Conservation (phyloP, 2,329 filamentous ascomycete genomes). For the Stemphylium lycopersici region DNA sequence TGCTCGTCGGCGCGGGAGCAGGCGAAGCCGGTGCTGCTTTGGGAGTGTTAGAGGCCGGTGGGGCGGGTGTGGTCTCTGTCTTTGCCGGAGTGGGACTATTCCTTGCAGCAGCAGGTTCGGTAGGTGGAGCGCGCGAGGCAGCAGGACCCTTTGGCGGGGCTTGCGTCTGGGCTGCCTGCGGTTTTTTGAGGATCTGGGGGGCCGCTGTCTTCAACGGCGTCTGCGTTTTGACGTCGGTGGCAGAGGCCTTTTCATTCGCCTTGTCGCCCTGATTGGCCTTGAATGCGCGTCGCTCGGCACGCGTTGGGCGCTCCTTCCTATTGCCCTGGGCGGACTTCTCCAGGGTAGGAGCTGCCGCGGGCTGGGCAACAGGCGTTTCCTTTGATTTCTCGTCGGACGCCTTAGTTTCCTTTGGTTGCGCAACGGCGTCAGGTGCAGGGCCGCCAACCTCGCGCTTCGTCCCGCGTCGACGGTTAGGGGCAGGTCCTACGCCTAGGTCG, state of each 20-base stretch:
- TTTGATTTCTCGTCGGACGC: conserved; percentile 39
- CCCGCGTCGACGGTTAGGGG: conserved; percentile 52
- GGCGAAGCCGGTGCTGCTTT: conserved; percentile 23
- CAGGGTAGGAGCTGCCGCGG: conserved; percentile 16
- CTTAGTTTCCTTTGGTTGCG: conserved; percentile 35
- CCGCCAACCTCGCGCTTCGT: conserved; percentile 45
- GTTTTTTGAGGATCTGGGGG: conserved; percentile 50
- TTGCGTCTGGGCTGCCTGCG: conserved; percentile 32
- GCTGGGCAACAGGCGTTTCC: conserved; percentile 25
- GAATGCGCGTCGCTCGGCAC: conserved; percentile 47
- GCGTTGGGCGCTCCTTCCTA: conserved; percentile 49
- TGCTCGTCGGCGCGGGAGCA: conserved; percentile 44
- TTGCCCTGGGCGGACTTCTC: conserved; percentile 39
- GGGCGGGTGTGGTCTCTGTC: conserved; percentile 19
- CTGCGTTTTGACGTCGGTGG: conserved; percentile 34
- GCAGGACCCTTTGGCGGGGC: conserved; percentile 40
- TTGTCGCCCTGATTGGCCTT: conserved; percentile 47
- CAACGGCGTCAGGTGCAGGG: conserved; percentile 24
- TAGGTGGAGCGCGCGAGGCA: conserved; percentile 35
- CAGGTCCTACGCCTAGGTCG: conserved; percentile 61
- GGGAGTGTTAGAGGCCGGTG: conserved; percentile 2
- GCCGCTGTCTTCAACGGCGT: conserved; percentile 35
- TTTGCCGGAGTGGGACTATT: conserved; percentile 23
- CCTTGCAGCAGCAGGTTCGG: conserved; percentile 37
- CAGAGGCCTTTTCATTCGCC: conserved; percentile 31